Base-by-base conservation (phyloP, 441 rosid genomes). In the Gossypium davidsonii region DNA sequence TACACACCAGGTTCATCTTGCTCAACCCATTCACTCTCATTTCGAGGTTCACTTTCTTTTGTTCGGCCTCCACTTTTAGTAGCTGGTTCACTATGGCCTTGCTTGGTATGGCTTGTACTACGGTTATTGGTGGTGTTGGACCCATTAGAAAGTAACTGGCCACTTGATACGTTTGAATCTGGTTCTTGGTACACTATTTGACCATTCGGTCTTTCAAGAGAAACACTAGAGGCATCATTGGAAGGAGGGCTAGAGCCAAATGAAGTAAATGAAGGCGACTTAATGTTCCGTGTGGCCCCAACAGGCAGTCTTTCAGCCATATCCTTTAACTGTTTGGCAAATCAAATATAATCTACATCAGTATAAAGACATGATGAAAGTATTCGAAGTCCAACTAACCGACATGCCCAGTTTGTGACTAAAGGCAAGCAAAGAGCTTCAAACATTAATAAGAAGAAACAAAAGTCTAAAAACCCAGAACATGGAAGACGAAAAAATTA, bases 1-100 rank as follows among this genome's bases (percentile, higher is more conserved):
- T 92, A 92, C 42, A 94, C 98, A 73, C 98, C 97, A 31, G 93
- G 94, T 79, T 92, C 98, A 77, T 92, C 97, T 87, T 94, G 97
- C 79, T 94, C 98, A 62, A 94, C 98, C 97, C 98, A 89, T 78
- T 94, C 97, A 78, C 76, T 79, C 42, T 88, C 93, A 73, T 68
- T 77, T 20, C 80, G 86, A 44, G 83, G 74, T 83, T 90, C 98
- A 39, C 83, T 82, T 81, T 89, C 97, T 75, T 80, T 88, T 37
- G 76, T 67, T 75, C 83, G 81, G 77, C 71, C 81, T 65, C 88
- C 89, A 69, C 76, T 86, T 85, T 85, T 88, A 48, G 76, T 72
- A 25, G 87, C 75, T 72, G 87, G 79, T 78, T 92, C 97, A 14
- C 81, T 62, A 66, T 82, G 84, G 65, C 87, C 83, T 62, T 76